phyloP scores from a whole-genome alignment of 805 yeast species.

The Metschnikowia amazonensis region DNA sequence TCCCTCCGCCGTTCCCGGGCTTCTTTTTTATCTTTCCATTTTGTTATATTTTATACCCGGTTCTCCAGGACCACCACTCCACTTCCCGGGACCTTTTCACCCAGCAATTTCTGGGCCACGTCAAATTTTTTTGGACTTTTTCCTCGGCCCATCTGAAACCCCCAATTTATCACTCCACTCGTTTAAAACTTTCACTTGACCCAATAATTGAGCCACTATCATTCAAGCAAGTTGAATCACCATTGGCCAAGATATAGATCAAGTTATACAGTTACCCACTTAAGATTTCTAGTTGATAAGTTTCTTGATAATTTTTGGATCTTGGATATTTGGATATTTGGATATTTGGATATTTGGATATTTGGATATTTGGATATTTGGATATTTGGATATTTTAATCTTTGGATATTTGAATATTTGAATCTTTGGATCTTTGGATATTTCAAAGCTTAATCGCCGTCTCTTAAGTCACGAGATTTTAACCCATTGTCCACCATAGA shows the following conservation, averaged over 20 bases:
- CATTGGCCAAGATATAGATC: neutral
- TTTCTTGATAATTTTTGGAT: no score
- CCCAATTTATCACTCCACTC: neutral
- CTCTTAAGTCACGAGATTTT: neutral
- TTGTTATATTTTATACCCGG: neutral
- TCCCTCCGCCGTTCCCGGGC: conserved; percentile 1
- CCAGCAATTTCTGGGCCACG: neutral
- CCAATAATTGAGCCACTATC: neutral
- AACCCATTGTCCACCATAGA: neutral
- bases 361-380: no score
- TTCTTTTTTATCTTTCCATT: neutral
- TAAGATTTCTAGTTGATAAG: no score
- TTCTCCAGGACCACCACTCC: neutral
- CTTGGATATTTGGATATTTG: no score
- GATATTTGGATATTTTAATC: no score
- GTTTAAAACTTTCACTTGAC: neutral
- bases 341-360: no score
- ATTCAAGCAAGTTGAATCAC: conserved; percentile 3
- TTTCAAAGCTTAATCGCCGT: neutral
- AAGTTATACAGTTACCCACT: neutral
- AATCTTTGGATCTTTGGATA: no score
- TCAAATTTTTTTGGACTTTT: neutral
- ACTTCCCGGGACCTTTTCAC: neutral
- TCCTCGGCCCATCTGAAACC: neutral
- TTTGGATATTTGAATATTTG: no score